Percentiles rank a stretch among this genome's conserved stretches.
These are phyloP conservation scores for Leccinellum rugosiceps DNA, from an alignment of 768 basidiomycete species.

Conservation along the genomic window DNA sequence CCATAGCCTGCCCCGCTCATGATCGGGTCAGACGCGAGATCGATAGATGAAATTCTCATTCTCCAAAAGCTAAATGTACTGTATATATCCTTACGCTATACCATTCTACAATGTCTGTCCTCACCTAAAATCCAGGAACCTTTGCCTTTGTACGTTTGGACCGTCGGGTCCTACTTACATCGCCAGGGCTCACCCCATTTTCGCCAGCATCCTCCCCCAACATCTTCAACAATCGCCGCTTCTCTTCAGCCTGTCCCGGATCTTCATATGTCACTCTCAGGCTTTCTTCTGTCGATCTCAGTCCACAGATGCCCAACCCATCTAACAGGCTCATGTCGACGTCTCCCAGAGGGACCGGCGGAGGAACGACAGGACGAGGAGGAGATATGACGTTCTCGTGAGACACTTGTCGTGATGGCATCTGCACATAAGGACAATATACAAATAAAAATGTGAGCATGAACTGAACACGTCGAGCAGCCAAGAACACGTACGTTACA, in stretches of 20 bases:
- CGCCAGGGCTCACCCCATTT: not conserved
- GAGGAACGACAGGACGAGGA: slow-evolving; percentile 1
- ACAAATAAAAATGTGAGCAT: not conserved
- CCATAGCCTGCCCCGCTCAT: not conserved
- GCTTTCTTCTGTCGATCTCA: slow-evolving; percentile 38
- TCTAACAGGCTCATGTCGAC: slow-evolving; percentile 31
- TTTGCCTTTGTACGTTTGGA: slow-evolving; percentile 10
- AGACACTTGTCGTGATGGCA: slow-evolving; percentile 39
- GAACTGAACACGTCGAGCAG: not conserved
- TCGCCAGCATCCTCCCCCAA: slow-evolving; percentile 31
- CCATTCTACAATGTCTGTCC: not conserved
- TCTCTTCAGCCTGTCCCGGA: slow-evolving; percentile 58
- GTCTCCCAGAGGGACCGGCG: slow-evolving; percentile 12
- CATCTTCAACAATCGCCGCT: slow-evolving; percentile 53
- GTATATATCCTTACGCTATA: not conserved
- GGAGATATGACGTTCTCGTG: slow-evolving; percentile 23
- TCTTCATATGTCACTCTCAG: slow-evolving; percentile 67
- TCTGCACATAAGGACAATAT: not conserved
- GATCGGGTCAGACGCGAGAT: not conserved
- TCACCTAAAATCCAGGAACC: slow-evolving; percentile 7
- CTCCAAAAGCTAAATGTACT: not conserved
- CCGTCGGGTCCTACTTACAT: slow-evolving; percentile 6
- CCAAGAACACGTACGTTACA: slow-evolving; percentile 30
- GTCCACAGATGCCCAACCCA: slow-evolving; percentile 12
- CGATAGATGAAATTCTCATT: not conserved